Percentiles rank a stretch among this genome's conserved stretches.
Conservation (phyloP, 2,329 filamentous ascomycete species). For the Botrytis tulipae region DNA sequence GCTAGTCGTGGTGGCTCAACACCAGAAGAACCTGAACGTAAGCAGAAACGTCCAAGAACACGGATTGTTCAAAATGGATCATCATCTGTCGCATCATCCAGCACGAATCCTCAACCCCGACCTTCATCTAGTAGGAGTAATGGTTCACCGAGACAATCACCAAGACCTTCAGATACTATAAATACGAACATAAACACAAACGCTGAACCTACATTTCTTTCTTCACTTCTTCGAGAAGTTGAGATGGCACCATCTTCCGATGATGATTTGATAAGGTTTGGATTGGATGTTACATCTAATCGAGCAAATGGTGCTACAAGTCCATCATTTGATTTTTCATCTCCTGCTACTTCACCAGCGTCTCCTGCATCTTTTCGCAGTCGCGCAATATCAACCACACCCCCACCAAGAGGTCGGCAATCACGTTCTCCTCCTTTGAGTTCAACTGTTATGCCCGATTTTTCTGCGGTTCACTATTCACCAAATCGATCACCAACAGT, state of each 20-base stretch:
- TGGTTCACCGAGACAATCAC: neutral
- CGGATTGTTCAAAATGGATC: conserved; percentile 59
- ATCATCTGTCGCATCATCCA: conserved; percentile 37
- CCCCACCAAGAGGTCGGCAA: conserved; percentile 60
- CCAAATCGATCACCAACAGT: conserved; percentile 53
- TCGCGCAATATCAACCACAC: conserved; percentile 64
- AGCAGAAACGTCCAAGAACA: conserved; percentile 83
- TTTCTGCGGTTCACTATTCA: conserved; percentile 73
- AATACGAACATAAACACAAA: conserved; percentile 37
- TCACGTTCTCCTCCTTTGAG: conserved; percentile 68
- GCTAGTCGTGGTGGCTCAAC: conserved; percentile 51
- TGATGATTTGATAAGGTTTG: conserved; percentile 47
- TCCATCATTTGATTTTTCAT: conserved; percentile 49
- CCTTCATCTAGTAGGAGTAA: neutral
- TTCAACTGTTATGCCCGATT: conserved; percentile 70
- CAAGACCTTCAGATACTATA: neutral
- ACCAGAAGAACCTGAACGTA: conserved; percentile 70
- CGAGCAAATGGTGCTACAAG: conserved; percentile 34
- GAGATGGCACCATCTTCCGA: conserved; percentile 62
- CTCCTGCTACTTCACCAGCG: conserved; percentile 66
- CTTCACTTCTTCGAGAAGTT: conserved; percentile 84
- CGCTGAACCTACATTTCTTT: conserved; percentile 74
- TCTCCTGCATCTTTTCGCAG: conserved; percentile 64
- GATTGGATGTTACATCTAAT: conserved; percentile 26
- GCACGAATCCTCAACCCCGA: neutral